phyloP scores from a whole-genome alignment of 805 yeast species.

The Candida stauntonica region DNA sequence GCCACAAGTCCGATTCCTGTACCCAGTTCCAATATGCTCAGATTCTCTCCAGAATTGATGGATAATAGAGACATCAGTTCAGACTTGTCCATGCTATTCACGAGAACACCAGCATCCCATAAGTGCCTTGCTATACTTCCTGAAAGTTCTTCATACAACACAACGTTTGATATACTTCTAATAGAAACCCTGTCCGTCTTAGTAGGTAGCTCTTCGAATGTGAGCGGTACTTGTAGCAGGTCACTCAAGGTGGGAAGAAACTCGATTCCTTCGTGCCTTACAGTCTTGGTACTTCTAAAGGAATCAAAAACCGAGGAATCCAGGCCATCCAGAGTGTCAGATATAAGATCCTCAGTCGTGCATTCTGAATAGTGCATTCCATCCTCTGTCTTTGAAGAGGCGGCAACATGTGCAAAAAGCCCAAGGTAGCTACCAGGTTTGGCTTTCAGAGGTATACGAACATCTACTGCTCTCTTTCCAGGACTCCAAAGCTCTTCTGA shows the following conservation, averaged over 20 bases:
- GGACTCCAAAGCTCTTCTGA: conserved; percentile 15
- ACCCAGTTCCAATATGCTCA: conserved; percentile 35
- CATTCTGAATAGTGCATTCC: conserved; percentile 9
- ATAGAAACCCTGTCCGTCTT: conserved; percentile 20
- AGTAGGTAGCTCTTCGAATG: conserved; percentile 7
- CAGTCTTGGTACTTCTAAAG: conserved; percentile 3
- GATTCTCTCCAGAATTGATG: neutral
- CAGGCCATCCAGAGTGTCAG: conserved; percentile 12
- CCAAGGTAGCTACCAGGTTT: conserved; percentile 12
- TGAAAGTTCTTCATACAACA: conserved; percentile 34
- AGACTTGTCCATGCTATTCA: conserved; percentile 11
- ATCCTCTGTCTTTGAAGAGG: conserved; percentile 6
- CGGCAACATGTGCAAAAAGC: conserved; percentile 11
- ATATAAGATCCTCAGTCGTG: conserved; percentile 12
- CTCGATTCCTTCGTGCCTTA: conserved; percentile 1
- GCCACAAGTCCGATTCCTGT: conserved; percentile 41
- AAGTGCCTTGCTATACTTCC: conserved; percentile 39
- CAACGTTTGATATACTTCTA: conserved; percentile 9
- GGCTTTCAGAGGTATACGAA: conserved; percentile 3
- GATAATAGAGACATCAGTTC: conserved; percentile 13
- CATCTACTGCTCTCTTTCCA: conserved; percentile 21
- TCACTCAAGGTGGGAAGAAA: conserved; percentile 19
- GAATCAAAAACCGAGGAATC: conserved; percentile 4
- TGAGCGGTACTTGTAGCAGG: conserved; percentile 15
- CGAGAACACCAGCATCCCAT: conserved; percentile 37